Base-by-base conservation (phyloP, 2,329 filamentous ascomycete species). In the Exophiala oligosperma region DNA sequence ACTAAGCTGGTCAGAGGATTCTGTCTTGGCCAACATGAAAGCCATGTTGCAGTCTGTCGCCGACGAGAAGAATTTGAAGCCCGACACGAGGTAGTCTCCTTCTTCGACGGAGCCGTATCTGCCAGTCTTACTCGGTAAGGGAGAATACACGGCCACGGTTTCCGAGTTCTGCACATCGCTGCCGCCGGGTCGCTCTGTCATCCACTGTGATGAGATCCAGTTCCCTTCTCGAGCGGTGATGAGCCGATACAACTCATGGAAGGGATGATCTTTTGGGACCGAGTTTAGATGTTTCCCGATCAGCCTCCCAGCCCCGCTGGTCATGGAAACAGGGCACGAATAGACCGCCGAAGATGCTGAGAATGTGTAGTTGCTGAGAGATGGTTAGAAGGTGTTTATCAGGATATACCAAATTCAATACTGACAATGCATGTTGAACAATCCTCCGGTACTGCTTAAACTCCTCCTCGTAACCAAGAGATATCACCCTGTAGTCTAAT, bases 21-120 rank as follows among this genome's bases (percentile, higher is more conserved):
- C 68, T 0, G 84, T 87, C 57, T 79, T 79, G 1, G 87, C 86
- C 6, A 90, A 81, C 1, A 89, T 72, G 7, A 90, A 76, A 0
- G 83, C 76, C 83, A 88, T 86, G 54, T 85, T 76, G 0, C 81
- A 81, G 68, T 88, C 85, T 0, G 85, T 88, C 0, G 85, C 85
- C 2, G 57, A 60, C 2, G 53, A 60, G 72, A 88, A 87, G 82
- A 85, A 89, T 66, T 89, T 89, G 76, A 88, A 88, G 0, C 87
- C 87, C 21, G 49, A 60, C 7, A 60, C 43, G 3, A 60, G 57
- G 23, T 60, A 60, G 44, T 56, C 57, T 26, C 57, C 57, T 24
- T 60, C 53, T 48, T 79, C 78, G 56, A 89, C 80, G 4, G 70
- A 73, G 67, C 55, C 26, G 63, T 63, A 52, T 58, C 57, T 8